phyloP scores from a whole-genome alignment of 2,329 filamentous ascomycete genomes.

The Exserohilum turcica region DNA sequence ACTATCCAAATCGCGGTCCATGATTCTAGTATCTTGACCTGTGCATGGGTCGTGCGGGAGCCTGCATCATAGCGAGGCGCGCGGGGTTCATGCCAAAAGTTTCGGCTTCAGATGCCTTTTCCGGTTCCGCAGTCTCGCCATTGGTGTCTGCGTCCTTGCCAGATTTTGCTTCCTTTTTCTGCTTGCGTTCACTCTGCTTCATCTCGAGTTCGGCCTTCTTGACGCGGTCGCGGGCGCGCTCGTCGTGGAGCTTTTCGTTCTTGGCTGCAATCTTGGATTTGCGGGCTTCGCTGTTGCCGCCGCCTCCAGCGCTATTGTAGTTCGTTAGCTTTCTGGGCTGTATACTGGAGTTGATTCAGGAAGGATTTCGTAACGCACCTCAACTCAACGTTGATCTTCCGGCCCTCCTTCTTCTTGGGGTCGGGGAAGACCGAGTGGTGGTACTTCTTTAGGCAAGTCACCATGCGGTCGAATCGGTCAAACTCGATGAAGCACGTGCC shows the following conservation, averaged over 20 bases:
- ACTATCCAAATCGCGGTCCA: not conserved
- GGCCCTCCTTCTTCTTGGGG: slow-evolving; percentile 59
- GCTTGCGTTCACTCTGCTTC: slow-evolving; percentile 48
- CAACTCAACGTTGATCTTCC: slow-evolving; percentile 91
- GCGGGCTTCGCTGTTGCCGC: slow-evolving; percentile 74
- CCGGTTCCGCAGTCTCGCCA: slow-evolving; percentile 15
- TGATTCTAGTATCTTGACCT: slow-evolving; percentile 29
- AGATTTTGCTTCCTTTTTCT: slow-evolving; percentile 44
- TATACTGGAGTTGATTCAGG: not conserved
- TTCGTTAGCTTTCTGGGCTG: slow-evolving; percentile 19
- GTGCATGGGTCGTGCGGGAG: slow-evolving; percentile 20
- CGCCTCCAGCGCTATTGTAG: slow-evolving; percentile 73
- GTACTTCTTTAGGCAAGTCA: slow-evolving; percentile 87
- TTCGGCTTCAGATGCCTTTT: slow-evolving; percentile 23
- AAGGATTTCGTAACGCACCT: slow-evolving; percentile 58
- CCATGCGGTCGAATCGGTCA: slow-evolving; percentile 82
- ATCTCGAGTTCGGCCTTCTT: slow-evolving; percentile 50
- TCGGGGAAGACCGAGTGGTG: slow-evolving; percentile 81
- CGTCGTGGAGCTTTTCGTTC: slow-evolving; percentile 81
- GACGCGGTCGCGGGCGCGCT: slow-evolving; percentile 61
- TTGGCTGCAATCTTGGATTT: slow-evolving; percentile 80
- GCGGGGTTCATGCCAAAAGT: slow-evolving; percentile 46
- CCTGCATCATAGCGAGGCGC: slow-evolving; percentile 45
- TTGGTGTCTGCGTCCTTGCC: slow-evolving; percentile 23
- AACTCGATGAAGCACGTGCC: slow-evolving; percentile 75